phyloP scores from a whole-genome alignment of 306 rosid genomes.

The Medicago ruthenica region DNA sequence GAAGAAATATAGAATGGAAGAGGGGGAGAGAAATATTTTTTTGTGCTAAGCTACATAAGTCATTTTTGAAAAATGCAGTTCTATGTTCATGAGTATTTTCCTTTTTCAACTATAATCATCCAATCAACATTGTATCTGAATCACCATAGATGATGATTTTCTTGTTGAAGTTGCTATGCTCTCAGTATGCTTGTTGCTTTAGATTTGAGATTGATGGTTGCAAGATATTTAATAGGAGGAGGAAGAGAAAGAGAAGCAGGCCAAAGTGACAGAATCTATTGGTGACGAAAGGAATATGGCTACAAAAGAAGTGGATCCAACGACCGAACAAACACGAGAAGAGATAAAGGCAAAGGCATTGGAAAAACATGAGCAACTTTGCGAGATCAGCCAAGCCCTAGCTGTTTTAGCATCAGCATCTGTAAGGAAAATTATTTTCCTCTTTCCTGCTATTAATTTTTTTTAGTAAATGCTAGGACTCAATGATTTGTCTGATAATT shows the following conservation, averaged over 20 bases:
- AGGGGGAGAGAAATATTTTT: not conserved
- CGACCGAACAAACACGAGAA: constrained; percentile 47
- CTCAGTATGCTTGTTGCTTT: constrained; percentile 29
- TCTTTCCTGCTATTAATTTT: not conserved
- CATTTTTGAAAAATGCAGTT: constrained; percentile 5
- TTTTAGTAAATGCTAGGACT: not conserved
- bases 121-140: constrained; percentile 20
- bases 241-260: constrained; percentile 75
- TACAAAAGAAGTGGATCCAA: constrained; percentile 64
- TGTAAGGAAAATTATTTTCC: constrained; percentile 53
- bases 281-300: constrained; percentile 63
- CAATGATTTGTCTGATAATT: constrained; percentile 14
- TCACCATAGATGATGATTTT: constrained; percentile 21
- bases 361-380: constrained; percentile 76
- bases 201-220: constrained; percentile 27
- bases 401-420: constrained; percentile 93
- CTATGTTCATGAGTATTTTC: not conserved
- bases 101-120: constrained; percentile 4
- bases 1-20: not conserved
- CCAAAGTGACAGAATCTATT: constrained; percentile 54
- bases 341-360: constrained; percentile 46
- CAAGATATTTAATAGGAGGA: constrained; percentile 63
- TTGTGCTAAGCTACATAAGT: not conserved
- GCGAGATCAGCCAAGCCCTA: constrained; percentile 79
- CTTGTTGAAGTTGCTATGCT: constrained; percentile 29